A percentile compares a stretch with the other conserved stretches of the same genome.
phyloP scores from a whole-genome alignment of 2,329 filamentous ascomycete species.

The Zasmidium angulare region DNA sequence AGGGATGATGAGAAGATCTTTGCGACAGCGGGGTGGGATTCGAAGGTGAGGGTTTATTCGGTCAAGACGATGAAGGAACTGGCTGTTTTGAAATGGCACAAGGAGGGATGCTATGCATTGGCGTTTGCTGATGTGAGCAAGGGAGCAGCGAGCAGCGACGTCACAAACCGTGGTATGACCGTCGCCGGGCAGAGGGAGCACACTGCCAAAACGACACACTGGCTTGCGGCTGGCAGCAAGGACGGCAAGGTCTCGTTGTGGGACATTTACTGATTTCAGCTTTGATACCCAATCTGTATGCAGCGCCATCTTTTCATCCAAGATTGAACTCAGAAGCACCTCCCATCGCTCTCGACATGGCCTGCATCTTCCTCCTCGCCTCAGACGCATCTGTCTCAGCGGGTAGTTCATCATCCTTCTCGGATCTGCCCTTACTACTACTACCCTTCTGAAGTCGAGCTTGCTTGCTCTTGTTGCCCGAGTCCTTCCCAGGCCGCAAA shows the following conservation, averaged over 20 bases:
- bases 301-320: conserved; percentile 1
- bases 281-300: not conserved
- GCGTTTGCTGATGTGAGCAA: conserved; percentile 60
- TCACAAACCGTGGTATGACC: conserved; percentile 19
- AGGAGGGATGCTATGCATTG: conserved; percentile 78
- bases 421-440: conserved; percentile 35
- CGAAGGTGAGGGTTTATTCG: conserved; percentile 73
- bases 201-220: conserved; percentile 72
- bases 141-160: not conserved
- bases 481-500: conserved; percentile 50
- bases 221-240: conserved; percentile 87
- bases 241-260: conserved; percentile 94
- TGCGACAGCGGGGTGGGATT: conserved; percentile 92
- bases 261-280: conserved; percentile 72
- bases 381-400: conserved; percentile 41
- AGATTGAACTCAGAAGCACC: conserved; percentile 60
- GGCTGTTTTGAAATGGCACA: conserved; percentile 93
- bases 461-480: conserved; percentile 48
- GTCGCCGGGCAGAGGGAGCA: conserved; percentile 39
- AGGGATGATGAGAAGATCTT: conserved; percentile 80
- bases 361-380: conserved; percentile 54
- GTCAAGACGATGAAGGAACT: conserved; percentile 78
- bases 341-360: conserved; percentile 48
- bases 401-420: conserved; percentile 28
- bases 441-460: conserved; percentile 37